Evolutionary conservation across 768 basidiomycete genomes (phyloP), one percentile per base, ranked within the genome.

Genomic region (Piloderma croceum): DNA sequence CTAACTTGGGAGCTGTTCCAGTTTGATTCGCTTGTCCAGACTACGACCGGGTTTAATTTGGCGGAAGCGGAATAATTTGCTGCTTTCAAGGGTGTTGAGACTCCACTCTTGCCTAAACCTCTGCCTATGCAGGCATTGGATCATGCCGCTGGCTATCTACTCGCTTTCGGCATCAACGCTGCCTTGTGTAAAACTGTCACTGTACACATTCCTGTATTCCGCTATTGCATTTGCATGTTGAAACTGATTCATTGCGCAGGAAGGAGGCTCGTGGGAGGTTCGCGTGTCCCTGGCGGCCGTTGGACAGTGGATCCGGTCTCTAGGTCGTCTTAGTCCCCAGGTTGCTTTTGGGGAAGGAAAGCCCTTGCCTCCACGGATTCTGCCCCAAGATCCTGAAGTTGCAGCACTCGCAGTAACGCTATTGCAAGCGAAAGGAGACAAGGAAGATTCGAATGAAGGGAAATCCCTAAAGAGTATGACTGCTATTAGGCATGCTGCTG

Each of bases 11-110:
- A 41, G 20, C 4, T 18, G 27, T 5, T 3, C n/a, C 44, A 79
- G 77, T 81, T 81, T 41, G 79, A 83, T 49, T 81, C 79, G 1
- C 61, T 81, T 3, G 74, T 80, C 0, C 79, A 83, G 58, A 79
- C 75, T 1, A 76, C 76, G 2, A 71, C 69, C 1, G 80, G 79
- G 0, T 74, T 79, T 54, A 80, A 79, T 38, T 50, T 60, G n/a
- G 72, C 73, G 6, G 80, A 83, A 58, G 76, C 64, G 3, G 58
- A 67, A 36, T 74, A 74, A 2, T 75, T 67, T 44, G 59, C 61
- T 1, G 43, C 52, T 7, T 71, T 55, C 39, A 43, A 41, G 3
- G 58, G 56, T 3, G 38, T 40, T 4, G 31, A 7, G 18, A 40
- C 23, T 7, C 35, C 38, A 2, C 10, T 42, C 17, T 31, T 44